Evolutionary conservation across 768 basidiomycete genomes (phyloP), one percentile per base, ranked within the genome.

Genomic region (Serendipita indica): DNA sequence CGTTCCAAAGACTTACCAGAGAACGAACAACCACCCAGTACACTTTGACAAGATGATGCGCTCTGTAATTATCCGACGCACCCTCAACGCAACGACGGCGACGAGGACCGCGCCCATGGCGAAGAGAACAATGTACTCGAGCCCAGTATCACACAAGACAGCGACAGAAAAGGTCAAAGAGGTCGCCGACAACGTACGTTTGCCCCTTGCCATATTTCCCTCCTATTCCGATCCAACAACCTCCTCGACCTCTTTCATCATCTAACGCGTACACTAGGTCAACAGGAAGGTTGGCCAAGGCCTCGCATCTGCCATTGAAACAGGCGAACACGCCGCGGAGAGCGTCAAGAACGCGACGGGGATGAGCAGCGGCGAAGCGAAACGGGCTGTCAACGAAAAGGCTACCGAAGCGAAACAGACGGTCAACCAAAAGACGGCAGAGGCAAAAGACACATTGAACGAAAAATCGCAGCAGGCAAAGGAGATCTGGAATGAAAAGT

Each of bases 291-390:
- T 72, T 20, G 75, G 74, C 2, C 32, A 67, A 52, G 68, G 69
- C 16, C 63, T 75, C n/a, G 74, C 74, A 3, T 67, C 67, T 1
- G 73, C 69, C 3, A 72, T 76, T 57, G 75, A 74, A 61, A 71
- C 66, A 20, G 75, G 71, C 14, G 72, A 76, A 63, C 63, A 69
- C 60, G 74, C 66, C 2, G n/a, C n/a, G n/a, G n/a, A n/a, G n/a
- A n/a, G n/a, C n/a, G n/a, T n/a, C n/a, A n/a, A n/a, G n/a, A n/a
- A n/a, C n/a, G n/a, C n/a, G n/a, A n/a, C n/a, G n/a, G n/a, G n/a
- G n/a, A n/a, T n/a, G n/a, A n/a, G n/a, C n/a, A n/a, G n/a, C n/a
- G n/a, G n/a, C n/a, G n/a, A n/a, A n/a, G n/a, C n/a, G n/a, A n/a
- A n/a, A n/a, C n/a, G n/a, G n/a, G n/a, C n/a, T n/a, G n/a, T n/a